phyloP scores from a whole-genome alignment of 1,139 yeast species.

The Blastobotrys niveus region DNA sequence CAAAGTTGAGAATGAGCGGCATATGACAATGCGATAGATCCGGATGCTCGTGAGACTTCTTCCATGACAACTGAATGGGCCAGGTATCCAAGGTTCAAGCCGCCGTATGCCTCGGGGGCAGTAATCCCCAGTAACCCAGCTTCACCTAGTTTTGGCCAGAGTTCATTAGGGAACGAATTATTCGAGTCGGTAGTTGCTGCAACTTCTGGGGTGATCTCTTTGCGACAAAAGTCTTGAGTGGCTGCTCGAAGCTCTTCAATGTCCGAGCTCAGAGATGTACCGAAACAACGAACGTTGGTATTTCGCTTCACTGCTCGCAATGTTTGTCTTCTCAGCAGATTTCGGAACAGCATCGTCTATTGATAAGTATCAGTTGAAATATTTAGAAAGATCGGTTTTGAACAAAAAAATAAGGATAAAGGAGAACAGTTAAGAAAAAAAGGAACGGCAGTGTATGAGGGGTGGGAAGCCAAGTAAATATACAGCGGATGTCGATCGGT shows the following conservation, averaged over 20 bases:
- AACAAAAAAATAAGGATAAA: background rate
- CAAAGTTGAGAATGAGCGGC: conserved; percentile 36
- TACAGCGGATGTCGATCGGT: background rate
- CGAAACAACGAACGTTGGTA: background rate
- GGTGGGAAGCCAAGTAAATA: too few species aligned
- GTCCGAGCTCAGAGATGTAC: conserved; percentile 16
- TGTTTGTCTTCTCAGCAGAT: background rate
- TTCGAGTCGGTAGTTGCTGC: conserved; percentile 30
- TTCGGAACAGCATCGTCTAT: too few species aligned
- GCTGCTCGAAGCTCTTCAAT: conserved; percentile 33
- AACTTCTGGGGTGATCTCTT: conserved; percentile 29
- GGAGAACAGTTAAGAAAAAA: background rate
- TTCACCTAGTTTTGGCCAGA: conserved; percentile 34
- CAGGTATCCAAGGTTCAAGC: conserved; percentile 32
- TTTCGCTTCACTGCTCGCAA: background rate
- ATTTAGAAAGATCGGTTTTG: background rate
- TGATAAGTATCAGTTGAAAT: too few species aligned
- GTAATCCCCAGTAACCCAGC: conserved; percentile 35
- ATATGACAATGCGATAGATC: conserved; percentile 34
- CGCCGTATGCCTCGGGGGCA: conserved; percentile 34
- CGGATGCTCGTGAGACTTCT: conserved; percentile 32
- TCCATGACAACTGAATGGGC: conserved; percentile 36
- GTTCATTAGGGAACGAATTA: conserved; percentile 32
- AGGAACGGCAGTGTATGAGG: too few species aligned
- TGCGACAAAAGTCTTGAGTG: conserved; percentile 31